Evolutionary conservation across 805 yeast species (phyloP).

Genomic region (Grigorovia transvaalensis): DNA sequence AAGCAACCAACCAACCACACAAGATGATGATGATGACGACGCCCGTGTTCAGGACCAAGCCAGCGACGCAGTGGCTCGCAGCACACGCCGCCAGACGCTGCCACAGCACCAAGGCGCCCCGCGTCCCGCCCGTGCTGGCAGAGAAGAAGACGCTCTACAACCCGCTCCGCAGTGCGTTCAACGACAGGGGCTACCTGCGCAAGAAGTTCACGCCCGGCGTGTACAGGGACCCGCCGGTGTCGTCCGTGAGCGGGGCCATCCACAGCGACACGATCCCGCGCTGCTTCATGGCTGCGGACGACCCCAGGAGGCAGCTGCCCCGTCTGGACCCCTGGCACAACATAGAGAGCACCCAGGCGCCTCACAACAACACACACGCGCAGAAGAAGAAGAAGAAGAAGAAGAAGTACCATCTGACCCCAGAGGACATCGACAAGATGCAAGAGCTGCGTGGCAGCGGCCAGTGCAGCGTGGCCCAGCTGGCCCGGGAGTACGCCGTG

Average conservation of each 20-base stretch:
- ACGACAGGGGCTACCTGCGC: conserved; percentile 39
- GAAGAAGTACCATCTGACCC: neutral
- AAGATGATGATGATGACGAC: too few relatives aligned
- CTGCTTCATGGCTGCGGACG: conserved; percentile 53
- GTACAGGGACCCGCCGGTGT: conserved; percentile 52
- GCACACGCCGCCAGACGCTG: neutral
- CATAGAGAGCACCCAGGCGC: neutral
- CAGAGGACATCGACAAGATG: neutral
- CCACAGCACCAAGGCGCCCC: neutral
- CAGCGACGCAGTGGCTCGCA: neutral
- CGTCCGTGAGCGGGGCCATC: conserved; percentile 42
- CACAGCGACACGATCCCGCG: conserved; percentile 48
- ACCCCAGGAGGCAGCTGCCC: conserved; percentile 37
- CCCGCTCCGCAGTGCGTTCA: conserved; percentile 38
- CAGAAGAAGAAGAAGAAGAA: neutral
- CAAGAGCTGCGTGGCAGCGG: neutral
- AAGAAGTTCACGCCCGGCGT: conserved; percentile 46
- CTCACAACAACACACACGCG: neutral
- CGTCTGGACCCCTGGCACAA: neutral
- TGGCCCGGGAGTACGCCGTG: conserved; percentile 51
- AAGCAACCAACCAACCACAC: too few relatives aligned
- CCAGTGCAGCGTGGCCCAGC: conserved; percentile 3
- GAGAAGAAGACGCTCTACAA: neutral
- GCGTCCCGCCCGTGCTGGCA: neutral
- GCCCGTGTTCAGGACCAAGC: neutral